Base-by-base conservation (phyloP, 164 flowering plant species). In the Vitis rotundifolia region DNA sequence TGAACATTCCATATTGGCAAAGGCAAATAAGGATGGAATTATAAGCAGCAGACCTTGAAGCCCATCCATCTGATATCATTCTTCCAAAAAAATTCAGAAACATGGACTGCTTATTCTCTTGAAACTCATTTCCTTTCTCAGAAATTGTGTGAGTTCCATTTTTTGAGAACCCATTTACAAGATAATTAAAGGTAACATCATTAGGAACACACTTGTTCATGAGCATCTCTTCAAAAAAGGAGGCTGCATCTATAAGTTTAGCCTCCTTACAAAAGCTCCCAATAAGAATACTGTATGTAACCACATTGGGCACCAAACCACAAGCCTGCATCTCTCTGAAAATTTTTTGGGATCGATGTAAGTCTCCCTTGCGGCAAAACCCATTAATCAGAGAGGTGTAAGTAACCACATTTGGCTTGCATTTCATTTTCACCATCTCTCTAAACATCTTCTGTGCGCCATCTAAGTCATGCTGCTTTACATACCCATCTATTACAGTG, bases 381-480 rank as follows among this genome's bases (percentile, higher is more conserved):
- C 98, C 97, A 83, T 86, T 76, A 47, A 93, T 87, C n/a, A 91
- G 80, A 72, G 88, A 83, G 15, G 95, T 84, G 73, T 89, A 90
- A 2, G 89, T 90, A 31, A 93, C 88, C 15, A 84, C 85, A 84
- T 93, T 93, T 50, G 94, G 91, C 71, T 80, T 81, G 75, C 78
- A 84, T 16, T 81, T 86, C 64, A 66, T 68, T 67, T 82, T 84
- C 52, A 75, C 56, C 92, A 88, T 89, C 64, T 79, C 72, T 44
- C 68, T 64, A 67, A 90, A 87, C 54, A 82, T 68, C 70, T 59
- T 74, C 51, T 87, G 57, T 48, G 94, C 97, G 60, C 71, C 77
- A 70, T 71, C 63, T 71, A 93, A 68, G 74, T 89, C 80, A 63
- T 89, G 79, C 67, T 79, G 90, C 68, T 90, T 93, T 53, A 85